Evolutionary conservation across 192 early-diverging fungal species (phyloP), one percentile per base, ranked within the genome.

Genomic region (Backusella parvicylindrica): DNA sequence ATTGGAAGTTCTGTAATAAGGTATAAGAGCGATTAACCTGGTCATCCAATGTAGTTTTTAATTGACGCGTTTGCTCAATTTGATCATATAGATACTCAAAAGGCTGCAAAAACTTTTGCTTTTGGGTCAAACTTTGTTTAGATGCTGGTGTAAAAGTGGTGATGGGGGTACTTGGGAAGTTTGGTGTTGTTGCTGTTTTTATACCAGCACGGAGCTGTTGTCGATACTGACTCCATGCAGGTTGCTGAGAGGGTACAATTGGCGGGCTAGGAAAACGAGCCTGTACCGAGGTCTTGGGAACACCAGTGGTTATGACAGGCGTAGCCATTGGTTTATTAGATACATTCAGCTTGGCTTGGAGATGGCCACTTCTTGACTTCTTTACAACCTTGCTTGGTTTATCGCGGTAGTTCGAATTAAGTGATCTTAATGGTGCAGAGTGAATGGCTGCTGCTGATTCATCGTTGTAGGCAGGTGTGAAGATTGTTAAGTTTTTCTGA

Each of bases 11-110:
- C 64, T 94, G 91, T 15, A 95, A 81, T 30, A 95, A 75, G 15
- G 90, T 84, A 0, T 89, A 77, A 28, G 91, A 89, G 47, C 89
- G 89, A 8, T 92, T 85, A 72, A 95, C 87, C 79, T 95, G 94
- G 47, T 93, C 92, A 78, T 92, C 89, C 70, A 95, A 82, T 38
- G 89, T 92, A 74, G 80, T 74, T 64, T 89, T 88, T n/a, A 95
- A 82, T 2, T 82, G 77, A 15, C 85, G 77, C 18, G 87, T 84
- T n/a, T 87, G 85, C 64, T 93, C 92, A 40, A 86, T 81, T 31
- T 85, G 85, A 56, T 89, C 88, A 73, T 85, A 85, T 2, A 89
- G 77, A 43, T 76, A 80, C 67, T 87, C 86, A 75, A 89, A 87
- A 15, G 86, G 83, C 21, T 86, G 84, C 28, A 89, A 78, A 64